Evolutionary conservation across 2,329 filamentous ascomycete species (phyloP).

Genomic region (Metarhizium rileyi): DNA sequence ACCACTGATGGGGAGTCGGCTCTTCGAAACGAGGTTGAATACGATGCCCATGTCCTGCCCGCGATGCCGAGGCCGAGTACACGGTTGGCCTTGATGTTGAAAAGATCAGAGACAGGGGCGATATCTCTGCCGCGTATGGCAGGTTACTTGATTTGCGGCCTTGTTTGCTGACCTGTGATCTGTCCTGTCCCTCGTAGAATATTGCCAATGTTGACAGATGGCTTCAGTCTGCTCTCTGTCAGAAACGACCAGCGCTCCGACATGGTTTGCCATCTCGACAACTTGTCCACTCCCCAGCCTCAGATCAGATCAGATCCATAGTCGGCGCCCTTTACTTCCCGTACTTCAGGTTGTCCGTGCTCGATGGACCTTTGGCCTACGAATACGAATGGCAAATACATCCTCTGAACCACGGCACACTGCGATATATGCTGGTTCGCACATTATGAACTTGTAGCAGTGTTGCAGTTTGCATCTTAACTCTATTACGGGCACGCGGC

Average conservation of each 20-base stretch:
- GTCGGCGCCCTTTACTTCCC: conserved; percentile 2
- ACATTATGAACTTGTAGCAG: too few relatives aligned
- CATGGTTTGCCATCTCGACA: neutral
- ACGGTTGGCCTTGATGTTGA: neutral
- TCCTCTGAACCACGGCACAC: conserved; percentile 3
- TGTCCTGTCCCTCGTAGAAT: neutral
- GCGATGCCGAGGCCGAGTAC: neutral
- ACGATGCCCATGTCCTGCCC: neutral
- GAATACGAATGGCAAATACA: conserved; percentile 8
- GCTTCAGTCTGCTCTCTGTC: conserved; percentile 2
- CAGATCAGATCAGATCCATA: neutral
- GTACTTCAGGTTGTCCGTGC: conserved; percentile 4
- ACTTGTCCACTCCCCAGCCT: neutral
- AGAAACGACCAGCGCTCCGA: neutral
- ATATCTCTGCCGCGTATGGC: conserved; percentile 2
- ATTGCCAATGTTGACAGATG: conserved; percentile 2
- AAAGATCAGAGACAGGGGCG: neutral
- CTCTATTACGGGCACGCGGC: too few relatives aligned
- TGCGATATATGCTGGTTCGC: conserved; percentile 5
- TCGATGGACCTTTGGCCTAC: neutral
- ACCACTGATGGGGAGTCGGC: conserved; percentile 4
- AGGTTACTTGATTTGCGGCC: neutral
- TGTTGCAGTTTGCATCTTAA: too few relatives aligned
- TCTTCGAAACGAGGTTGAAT: conserved; percentile 5
- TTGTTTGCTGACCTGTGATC: neutral